Conservation (phyloP, 768 basidiomycete genomes). For the Russula sp. region DNA sequence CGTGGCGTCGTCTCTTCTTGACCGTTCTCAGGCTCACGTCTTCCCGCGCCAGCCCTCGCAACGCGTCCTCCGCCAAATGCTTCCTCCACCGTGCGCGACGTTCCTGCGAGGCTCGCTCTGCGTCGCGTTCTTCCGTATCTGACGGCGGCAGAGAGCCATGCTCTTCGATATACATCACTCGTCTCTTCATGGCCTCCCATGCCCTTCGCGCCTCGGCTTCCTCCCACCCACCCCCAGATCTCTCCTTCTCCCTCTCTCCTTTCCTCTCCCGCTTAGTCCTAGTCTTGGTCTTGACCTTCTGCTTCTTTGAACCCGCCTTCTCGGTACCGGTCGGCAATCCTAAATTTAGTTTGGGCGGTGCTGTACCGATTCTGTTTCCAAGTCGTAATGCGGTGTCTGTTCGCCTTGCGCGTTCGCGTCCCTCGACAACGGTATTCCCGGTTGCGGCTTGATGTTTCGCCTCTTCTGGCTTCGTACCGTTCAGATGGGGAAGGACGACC, state of each 20-base stretch:
- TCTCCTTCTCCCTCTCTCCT: not conserved
- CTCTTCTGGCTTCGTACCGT: not conserved
- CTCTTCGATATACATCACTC: conserved; percentile 15
- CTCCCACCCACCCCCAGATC: not conserved
- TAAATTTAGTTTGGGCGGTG: not conserved
- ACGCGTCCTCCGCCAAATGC: not conserved
- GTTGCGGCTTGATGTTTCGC: no score
- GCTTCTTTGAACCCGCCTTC: not conserved
- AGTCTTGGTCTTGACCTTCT: no score
- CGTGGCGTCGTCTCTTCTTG: conserved; percentile 5
- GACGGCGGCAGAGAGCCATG: not conserved
- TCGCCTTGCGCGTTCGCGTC: not conserved
- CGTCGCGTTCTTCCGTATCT: not conserved
- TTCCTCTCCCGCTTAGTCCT: not conserved
- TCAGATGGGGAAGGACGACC: not conserved
- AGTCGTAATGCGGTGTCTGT: not conserved
- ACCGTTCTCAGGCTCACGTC: not conserved
- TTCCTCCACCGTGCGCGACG: conserved; percentile 3
- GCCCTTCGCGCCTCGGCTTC: not conserved
- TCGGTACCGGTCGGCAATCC: not conserved
- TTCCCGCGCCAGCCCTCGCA: not conserved
- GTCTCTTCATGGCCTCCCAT: conserved; percentile 14
- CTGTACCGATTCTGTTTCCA: not conserved
- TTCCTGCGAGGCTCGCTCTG: not conserved
- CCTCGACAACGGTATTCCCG: not conserved